Evolutionary conservation across 2,329 filamentous ascomycete species (phyloP).

Genomic region (Calonectria pseudoreteaudii): DNA sequence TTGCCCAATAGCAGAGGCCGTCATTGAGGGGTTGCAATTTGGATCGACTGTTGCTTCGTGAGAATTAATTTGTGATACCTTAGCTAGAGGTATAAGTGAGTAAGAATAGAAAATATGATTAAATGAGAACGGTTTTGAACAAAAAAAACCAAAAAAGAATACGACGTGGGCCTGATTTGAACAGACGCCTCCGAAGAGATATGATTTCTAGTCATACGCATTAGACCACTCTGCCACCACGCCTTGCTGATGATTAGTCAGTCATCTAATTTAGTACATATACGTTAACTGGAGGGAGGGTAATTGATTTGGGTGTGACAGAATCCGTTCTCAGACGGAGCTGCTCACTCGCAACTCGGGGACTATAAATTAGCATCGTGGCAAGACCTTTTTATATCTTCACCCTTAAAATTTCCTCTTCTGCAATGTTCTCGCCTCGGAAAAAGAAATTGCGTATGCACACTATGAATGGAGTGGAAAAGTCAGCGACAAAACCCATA

Average conservation of each 20-base stretch:
- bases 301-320: not conserved
- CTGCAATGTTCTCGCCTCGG: too few species aligned
- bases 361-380: not conserved
- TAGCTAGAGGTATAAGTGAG: not conserved
- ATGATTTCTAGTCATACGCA: conserved; percentile 30
- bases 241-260: conserved; percentile 10
- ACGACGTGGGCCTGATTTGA: conserved; percentile 25
- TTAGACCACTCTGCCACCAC: conserved; percentile 28
- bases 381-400: not conserved
- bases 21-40: not conserved
- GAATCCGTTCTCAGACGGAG: not conserved
- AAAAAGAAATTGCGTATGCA: not conserved
- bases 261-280: not conserved
- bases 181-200: conserved; percentile 29
- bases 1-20: not conserved
- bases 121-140: not conserved
- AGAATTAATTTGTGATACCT: not conserved
- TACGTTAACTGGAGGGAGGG: not conserved
- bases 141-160: not conserved
- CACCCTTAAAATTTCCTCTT: not conserved
- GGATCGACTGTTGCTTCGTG: not conserved
- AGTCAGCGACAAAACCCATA: not conserved
- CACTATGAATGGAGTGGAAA: not conserved
- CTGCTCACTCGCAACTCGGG: too few species aligned
- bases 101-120: not conserved